phyloP scores from a whole-genome alignment of 371 early-diverging fungal genomes.

The Mucor irregularis region DNA sequence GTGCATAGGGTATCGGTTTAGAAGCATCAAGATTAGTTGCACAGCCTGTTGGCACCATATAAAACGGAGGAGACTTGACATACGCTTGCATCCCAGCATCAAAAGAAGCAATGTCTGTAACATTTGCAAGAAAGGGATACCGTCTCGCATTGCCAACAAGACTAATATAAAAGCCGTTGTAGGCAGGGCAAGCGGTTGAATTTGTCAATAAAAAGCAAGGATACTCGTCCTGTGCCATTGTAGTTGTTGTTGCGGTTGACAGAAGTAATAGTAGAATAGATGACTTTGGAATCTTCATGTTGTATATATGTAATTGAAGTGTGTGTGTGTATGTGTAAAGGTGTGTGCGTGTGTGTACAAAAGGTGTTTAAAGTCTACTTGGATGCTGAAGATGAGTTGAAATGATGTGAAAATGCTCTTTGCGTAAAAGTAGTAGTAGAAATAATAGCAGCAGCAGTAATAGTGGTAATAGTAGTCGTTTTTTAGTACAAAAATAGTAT shows the following conservation, averaged over 20 bases:
- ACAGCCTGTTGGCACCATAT: constrained; percentile 8
- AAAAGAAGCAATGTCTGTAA: constrained; percentile 34
- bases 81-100: constrained; percentile 33
- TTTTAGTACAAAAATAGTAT: too few species aligned
- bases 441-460: too few species aligned
- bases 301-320: neutral
- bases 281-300: neutral
- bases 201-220: constrained; percentile 32
- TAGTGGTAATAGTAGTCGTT: too few species aligned
- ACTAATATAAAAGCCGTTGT: constrained; percentile 39
- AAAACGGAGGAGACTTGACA: constrained; percentile 31
- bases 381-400: too few species aligned
- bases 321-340: neutral
- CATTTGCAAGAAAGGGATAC: constrained; percentile 30
- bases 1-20: constrained; percentile 46
- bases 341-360: too few species aligned
- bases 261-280: neutral
- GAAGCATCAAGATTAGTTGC: too few species aligned
- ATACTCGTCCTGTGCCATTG: neutral
- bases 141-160: constrained; percentile 15
- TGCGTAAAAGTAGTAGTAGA: too few species aligned
- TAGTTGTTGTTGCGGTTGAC: neutral
- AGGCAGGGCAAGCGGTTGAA: constrained; percentile 48
- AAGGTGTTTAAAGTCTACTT: too few species aligned
- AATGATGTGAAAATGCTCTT: too few species aligned